Evolutionary conservation across 2,329 filamentous ascomycete genomes (phyloP).

Genomic region (Cercospora janseana): DNA sequence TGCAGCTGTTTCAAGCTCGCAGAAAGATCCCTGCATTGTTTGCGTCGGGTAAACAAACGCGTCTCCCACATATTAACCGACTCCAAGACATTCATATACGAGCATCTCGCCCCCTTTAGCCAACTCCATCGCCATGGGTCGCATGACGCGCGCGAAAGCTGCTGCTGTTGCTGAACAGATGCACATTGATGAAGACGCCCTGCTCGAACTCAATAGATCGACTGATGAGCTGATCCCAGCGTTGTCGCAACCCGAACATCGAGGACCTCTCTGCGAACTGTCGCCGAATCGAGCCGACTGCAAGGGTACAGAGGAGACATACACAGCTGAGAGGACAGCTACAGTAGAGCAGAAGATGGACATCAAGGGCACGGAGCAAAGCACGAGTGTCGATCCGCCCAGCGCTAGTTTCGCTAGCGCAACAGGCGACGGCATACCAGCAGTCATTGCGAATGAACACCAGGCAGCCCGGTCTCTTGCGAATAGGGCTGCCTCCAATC

Average conservation of each 20-base stretch:
- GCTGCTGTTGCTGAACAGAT: slow-evolving; percentile 41
- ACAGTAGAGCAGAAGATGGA: slow-evolving; percentile 32
- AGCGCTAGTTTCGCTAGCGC: slow-evolving; percentile 17
- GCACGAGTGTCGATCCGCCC: slow-evolving; percentile 28
- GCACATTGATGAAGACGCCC: slow-evolving; percentile 39
- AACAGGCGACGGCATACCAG: slow-evolving; percentile 7
- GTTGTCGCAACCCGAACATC: slow-evolving; percentile 28
- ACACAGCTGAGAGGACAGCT: slow-evolving; percentile 20
- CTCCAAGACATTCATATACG: slow-evolving; percentile 2
- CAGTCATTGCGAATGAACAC: slow-evolving; percentile 24
- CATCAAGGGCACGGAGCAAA: slow-evolving; percentile 35
- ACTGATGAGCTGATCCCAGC: slow-evolving; percentile 13
- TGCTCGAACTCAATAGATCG: slow-evolving; percentile 34
- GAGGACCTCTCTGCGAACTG: slow-evolving; percentile 44
- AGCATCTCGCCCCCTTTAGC: not conserved
- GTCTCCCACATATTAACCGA: slow-evolving; percentile 15
- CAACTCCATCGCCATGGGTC: slow-evolving; percentile 27
- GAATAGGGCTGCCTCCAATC: slow-evolving; percentile 23
- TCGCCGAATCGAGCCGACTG: slow-evolving; percentile 37
- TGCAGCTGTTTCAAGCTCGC: no score
- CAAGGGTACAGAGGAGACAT: no score
- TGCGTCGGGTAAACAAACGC: slow-evolving; percentile 6
- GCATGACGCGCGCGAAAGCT: slow-evolving; percentile 46
- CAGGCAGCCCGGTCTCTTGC: slow-evolving; percentile 23
- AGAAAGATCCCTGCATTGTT: slow-evolving; percentile 4